A percentile compares a stretch with the other conserved stretches of the same genome.
Evolutionary conservation across 768 basidiomycete species (phyloP).

Genomic region (Imleria badia): DNA sequence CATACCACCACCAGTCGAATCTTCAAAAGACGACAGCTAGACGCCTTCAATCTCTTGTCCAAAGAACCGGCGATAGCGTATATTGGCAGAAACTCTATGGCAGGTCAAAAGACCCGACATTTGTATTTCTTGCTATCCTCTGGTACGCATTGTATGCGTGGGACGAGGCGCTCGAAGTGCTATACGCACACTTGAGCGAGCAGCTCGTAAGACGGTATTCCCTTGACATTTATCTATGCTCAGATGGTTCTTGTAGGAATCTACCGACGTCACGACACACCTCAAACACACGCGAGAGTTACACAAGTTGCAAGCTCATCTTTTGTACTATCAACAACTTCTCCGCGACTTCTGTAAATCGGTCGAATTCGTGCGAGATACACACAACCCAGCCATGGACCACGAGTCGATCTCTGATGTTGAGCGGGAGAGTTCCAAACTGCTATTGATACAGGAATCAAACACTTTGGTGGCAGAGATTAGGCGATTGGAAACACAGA

Average conservation of each 20-base stretch:
- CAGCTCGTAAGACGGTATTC: constrained; percentile 35
- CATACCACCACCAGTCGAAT: constrained; percentile 33
- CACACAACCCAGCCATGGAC: constrained; percentile 50
- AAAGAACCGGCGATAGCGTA: constrained; percentile 35
- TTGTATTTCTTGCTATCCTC: constrained; percentile 40
- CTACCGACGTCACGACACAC: constrained; percentile 38
- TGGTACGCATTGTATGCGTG: constrained; percentile 65
- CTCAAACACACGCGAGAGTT: constrained; percentile 49
- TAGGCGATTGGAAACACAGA: constrained; percentile 36
- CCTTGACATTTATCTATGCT: neutral
- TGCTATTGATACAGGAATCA: constrained; percentile 19
- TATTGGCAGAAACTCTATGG: constrained; percentile 37
- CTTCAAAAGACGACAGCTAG: constrained; percentile 28
- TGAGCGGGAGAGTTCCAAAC: constrained; percentile 6
- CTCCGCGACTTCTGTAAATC: constrained; percentile 55
- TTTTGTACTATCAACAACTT: constrained; percentile 54
- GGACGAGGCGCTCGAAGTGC: constrained; percentile 55
- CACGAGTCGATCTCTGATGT: constrained; percentile 8
- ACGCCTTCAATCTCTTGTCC: constrained; percentile 30
- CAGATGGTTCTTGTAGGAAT: constrained; percentile 38
- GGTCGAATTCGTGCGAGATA: constrained; percentile 47
- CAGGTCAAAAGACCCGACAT: constrained; percentile 32
- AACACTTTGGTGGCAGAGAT: constrained; percentile 41
- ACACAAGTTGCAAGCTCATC: constrained; percentile 56
- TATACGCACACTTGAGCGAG: constrained; percentile 50